Conservation (phyloP, 176 grass and related monocot species). For the Stipa capillata region DNA sequence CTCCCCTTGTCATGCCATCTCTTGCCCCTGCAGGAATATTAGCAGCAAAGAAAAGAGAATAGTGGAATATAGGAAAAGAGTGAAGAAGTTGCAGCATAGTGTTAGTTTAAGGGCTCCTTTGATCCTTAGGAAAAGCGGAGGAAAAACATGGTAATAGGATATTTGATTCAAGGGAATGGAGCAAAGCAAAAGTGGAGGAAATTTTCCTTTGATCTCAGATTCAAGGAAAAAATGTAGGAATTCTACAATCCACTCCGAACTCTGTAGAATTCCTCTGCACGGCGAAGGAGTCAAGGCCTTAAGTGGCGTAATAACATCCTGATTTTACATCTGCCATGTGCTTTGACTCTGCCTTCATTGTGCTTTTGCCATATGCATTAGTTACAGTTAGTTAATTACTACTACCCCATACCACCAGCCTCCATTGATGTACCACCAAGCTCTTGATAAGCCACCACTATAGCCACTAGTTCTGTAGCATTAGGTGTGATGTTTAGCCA, state of each 20-base stretch:
- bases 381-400: constrained; percentile 19
- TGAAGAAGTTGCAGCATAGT: constrained; percentile 47
- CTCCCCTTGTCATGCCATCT: background rate
- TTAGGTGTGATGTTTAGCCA: constrained; percentile 30
- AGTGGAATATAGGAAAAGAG: constrained; percentile 56
- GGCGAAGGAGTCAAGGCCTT: no score
- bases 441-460: background rate
- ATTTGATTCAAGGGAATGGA: no score
- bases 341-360: no score
- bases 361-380: background rate
- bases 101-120: constrained; percentile 25
- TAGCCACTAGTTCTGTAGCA: constrained; percentile 13
- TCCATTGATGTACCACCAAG: constrained; percentile 25
- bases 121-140: background rate
- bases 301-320: no score
- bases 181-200: no score
- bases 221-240: no score
- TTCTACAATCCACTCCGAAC: no score
- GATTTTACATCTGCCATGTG: no score
- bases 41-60: constrained; percentile 53
- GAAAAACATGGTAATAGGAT: no score
- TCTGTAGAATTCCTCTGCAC: no score
- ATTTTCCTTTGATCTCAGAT: no score
- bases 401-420: background rate
- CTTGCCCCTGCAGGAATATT: constrained; percentile 45